phyloP scores from a whole-genome alignment of 768 basidiomycete genomes.

The Jaapia argillacea region DNA sequence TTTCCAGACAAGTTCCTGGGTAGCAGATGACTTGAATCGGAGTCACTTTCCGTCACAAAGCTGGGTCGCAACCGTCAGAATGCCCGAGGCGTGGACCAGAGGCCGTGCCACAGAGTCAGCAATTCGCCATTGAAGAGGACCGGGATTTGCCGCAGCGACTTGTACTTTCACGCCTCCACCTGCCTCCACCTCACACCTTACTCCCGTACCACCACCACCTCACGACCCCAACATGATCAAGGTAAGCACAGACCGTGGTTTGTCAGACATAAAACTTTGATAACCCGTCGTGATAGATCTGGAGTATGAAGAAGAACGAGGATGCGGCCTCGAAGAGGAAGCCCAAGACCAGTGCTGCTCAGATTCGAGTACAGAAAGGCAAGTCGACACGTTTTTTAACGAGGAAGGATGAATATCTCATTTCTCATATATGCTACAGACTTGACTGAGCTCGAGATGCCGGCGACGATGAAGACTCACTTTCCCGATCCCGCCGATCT shows the following conservation, averaged over 20 bases:
- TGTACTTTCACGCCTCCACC: conserved; percentile 7
- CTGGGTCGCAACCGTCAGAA: no score
- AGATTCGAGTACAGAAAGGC: conserved; percentile 99
- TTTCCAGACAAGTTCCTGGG: no score
- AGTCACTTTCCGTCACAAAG: no score
- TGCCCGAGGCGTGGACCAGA: no score
- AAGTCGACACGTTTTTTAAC: no score
- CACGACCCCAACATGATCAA: conserved; percentile 29
- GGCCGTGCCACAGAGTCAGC: no score
- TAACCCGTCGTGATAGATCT: conserved; percentile 52
- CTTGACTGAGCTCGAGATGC: conserved; percentile 92
- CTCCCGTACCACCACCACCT: conserved; percentile 9
- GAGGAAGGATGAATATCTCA: no score
- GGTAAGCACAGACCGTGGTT: conserved; percentile 15
- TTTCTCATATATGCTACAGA: conserved; percentile 43
- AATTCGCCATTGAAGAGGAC: no score
- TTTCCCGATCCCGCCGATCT: conserved; percentile 92
- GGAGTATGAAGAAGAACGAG: conserved; percentile 99
- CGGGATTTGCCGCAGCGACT: conserved; percentile 20
- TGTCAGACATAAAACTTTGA: conserved; percentile 1
- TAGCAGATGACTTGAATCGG: no score
- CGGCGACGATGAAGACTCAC: conserved; percentile 90
- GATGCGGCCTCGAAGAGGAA: conserved; percentile 95
- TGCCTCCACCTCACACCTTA: conserved; percentile 7
- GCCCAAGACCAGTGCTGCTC: conserved; percentile 97